Percentiles rank a stretch among this genome's conserved stretches.
These are phyloP conservation scores for Paramyrothecium sp. DNA, from an alignment of 2,329 filamentous ascomycete genomes.

Conservation along the genomic window DNA sequence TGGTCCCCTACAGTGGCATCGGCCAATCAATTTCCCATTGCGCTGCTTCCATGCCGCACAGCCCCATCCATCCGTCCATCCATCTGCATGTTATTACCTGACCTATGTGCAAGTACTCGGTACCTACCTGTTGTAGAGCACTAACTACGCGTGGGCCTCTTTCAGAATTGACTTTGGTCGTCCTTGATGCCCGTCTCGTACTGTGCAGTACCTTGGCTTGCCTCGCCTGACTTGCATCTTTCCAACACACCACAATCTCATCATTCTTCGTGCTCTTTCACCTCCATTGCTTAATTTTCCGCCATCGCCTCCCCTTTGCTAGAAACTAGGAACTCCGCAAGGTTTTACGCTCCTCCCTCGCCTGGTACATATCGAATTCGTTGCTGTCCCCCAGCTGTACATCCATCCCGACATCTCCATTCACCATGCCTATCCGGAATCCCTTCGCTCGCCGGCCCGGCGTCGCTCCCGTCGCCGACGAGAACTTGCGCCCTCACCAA, in stretches of 20 bases:
- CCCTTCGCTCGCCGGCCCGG: constrained; percentile 64
- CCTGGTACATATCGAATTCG: too few species aligned
- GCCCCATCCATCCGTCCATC: not conserved
- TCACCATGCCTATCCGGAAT: constrained; percentile 69
- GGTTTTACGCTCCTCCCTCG: not conserved
- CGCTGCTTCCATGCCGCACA: not conserved
- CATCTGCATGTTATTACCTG: too few species aligned
- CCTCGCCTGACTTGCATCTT: not conserved
- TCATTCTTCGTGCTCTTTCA: not conserved
- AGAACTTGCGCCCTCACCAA: constrained; percentile 48
- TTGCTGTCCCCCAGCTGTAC: constrained; percentile 2
- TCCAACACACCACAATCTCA: not conserved
- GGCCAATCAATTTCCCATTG: not conserved
- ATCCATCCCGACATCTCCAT: constrained; percentile 6
- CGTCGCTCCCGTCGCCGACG: constrained; percentile 44
- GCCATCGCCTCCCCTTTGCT: too few species aligned
- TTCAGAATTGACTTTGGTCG: too few species aligned
- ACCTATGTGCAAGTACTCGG: too few species aligned
- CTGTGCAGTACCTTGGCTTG: not conserved
- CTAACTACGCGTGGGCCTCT: too few species aligned
- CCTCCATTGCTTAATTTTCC: not conserved
- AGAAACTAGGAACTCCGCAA: too few species aligned
- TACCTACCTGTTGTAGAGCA: too few species aligned
- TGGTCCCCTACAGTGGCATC: too few species aligned
- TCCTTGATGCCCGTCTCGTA: too few species aligned